Conservation (phyloP, 2,329 filamentous ascomycete genomes). For the Podosphaera leucotricha region DNA sequence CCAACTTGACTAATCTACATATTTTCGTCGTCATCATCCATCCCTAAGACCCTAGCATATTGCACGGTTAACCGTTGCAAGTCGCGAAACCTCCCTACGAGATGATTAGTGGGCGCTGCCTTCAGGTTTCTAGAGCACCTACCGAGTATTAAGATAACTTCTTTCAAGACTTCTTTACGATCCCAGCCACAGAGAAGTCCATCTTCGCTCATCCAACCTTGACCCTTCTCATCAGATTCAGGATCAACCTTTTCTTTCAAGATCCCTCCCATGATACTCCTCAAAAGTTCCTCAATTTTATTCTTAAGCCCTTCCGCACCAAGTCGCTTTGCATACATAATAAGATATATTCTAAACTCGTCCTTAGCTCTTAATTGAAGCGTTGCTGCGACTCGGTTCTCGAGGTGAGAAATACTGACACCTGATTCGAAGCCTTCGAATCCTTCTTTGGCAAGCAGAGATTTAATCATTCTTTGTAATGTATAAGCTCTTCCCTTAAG, state of each 20-base stretch:
- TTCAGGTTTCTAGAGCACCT: slow-evolving; percentile 18
- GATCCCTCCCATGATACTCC: slow-evolving; percentile 53
- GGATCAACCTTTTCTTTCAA: slow-evolving; percentile 30
- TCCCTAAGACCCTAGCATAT: slow-evolving; percentile 62
- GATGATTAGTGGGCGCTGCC: not conserved
- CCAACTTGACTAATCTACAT: not conserved
- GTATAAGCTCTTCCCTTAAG: slow-evolving; percentile 82
- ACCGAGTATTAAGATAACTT: slow-evolving; percentile 84
- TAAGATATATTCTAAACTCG: slow-evolving; percentile 84
- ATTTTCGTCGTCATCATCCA: slow-evolving; percentile 18
- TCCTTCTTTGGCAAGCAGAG: slow-evolving; percentile 65
- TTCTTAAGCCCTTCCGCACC: slow-evolving; percentile 67
- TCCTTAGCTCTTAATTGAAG: slow-evolving; percentile 65
- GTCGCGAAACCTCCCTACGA: slow-evolving; percentile 73
- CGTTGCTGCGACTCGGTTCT: slow-evolving; percentile 81
- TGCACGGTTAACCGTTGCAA: slow-evolving; percentile 86
- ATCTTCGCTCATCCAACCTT: slow-evolving; percentile 41
- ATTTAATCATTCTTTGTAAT: slow-evolving; percentile 76
- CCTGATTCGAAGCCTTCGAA: slow-evolving; percentile 80
- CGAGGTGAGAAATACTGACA: slow-evolving; percentile 81
- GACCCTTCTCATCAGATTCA: slow-evolving; percentile 18
- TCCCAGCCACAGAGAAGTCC: slow-evolving; percentile 79
- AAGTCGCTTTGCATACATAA: slow-evolving; percentile 92
- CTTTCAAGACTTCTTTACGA: slow-evolving; percentile 64
- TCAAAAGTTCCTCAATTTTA: slow-evolving; percentile 84